Evolutionary conservation across 2,329 filamentous ascomycete genomes (phyloP), one percentile per base, ranked within the genome.

Genomic region (Venturia aucupariae): DNA sequence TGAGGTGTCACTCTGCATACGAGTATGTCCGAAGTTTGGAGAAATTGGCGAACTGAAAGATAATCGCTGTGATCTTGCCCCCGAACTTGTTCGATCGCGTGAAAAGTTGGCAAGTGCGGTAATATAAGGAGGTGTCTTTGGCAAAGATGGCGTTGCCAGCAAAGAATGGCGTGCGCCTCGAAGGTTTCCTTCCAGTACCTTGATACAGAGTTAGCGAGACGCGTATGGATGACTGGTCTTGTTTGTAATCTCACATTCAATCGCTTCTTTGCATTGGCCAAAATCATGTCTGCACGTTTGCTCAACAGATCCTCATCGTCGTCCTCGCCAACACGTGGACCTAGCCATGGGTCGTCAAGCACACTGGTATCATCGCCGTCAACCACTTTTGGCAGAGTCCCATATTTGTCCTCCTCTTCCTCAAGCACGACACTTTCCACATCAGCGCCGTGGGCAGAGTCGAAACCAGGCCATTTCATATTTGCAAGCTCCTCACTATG

Each of bases 131-230:
- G 61, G 27, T 32, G 79, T 76, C 63, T 79, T 78, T 30, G 82
- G 80, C 7, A 76, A 71, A 15, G 80, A 79, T 10, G 82, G 80
- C 7, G 78, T 78, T 41, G 79, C 77, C 57, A 84, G 80, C 30
- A 90, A 79, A 11, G 88, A 87, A 67, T 84, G 86, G 70, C 90
- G 85, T 38, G 91, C 92, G 66, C 90, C 87, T 65, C 83, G 87
- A 24, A 97, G 80, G 70, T 97, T 97, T 44, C 89, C 91, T 76
- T 97, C 93, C 92, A 97, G 96, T 39, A 90, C 89, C 91, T 95
- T 65, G 60, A 38, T 54, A 69, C 75, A 67, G 75, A 73, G 65
- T 32, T 65, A 61, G 42, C 63, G 66, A 13, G 35, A 27, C 13
- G 17, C 22, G 8, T 11, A 22, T 44, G 17, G 32, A 27, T 22